Evolutionary conservation across 1,284 basidiomycete genomes (phyloP), one percentile per base, ranked within the genome.

Genomic region (Irpex sp.): DNA sequence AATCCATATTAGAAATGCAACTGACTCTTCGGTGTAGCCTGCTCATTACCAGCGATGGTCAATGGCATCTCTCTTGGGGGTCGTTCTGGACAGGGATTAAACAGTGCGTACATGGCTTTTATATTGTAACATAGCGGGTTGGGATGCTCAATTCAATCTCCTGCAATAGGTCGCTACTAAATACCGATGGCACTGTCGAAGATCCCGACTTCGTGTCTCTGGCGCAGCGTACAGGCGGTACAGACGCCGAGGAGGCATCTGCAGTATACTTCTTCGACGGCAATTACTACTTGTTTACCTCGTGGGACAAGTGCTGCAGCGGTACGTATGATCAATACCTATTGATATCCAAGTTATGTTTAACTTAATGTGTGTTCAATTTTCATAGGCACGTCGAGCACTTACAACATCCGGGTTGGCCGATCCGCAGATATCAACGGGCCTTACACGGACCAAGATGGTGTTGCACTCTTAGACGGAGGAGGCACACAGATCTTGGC

Each of bases 371-470:
- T 4, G 4, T 26, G 4, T 5, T 31, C 31, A 4, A 3, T 4
- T 31, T 5, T 31, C 31, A 31, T 31, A 31, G 31, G 31, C 31
- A 31, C 31, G 31, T 31, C 31, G 31, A 31, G 31, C 31, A 31
- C 31, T 31, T 86, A 86, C 68, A 86, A 85, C 67, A 84, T 85
- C 61, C 79, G 83, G 8, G 84, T 87, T 36, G 81, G 81, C 9
- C 77, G 84, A 36, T 78, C 82, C 4, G 70, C 75, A 11, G 79
- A 79, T 46, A 68, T 76, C 6, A 76, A 70, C 11, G 81, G 83
- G 3, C 76, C 78, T 0, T 87, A 78, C 66, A 78, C 80, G 56
- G 85, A 87, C 67, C 59, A 79, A 64, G 60, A 71, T 39, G 83
- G 83, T 53, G 79, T 82, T 26, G 68, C 77, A 0, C 72, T 85